Percentiles rank a stretch among this genome's conserved stretches.
phyloP scores from a whole-genome alignment of 768 basidiomycete genomes.

The Agrocybe praecox region DNA sequence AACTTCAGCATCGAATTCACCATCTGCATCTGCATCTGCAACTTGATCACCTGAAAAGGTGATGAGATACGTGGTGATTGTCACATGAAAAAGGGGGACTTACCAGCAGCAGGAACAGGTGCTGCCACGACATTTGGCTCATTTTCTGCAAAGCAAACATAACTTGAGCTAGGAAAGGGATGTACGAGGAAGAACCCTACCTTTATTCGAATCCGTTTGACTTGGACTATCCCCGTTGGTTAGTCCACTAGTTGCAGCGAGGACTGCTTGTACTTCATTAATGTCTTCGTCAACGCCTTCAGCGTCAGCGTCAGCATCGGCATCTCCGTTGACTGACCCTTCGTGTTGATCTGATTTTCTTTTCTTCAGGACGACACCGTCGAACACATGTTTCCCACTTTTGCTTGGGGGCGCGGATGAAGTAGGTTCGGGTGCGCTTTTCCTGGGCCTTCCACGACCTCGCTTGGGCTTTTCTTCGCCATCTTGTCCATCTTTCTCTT shows the following conservation, averaged over 20 bases:
- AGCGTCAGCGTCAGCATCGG: neutral
- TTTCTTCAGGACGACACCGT: slow-evolving; percentile 16
- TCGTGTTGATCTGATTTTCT: slow-evolving; percentile 2
- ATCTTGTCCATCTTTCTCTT: neutral
- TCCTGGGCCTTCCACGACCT: slow-evolving; percentile 18
- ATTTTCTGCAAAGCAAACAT: slow-evolving; percentile 11
- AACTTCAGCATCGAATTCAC: slow-evolving; percentile 15
- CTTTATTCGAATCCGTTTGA: slow-evolving; percentile 19
- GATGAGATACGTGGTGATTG: neutral
- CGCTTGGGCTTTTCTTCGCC: slow-evolving; percentile 4
- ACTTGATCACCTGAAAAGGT: slow-evolving; percentile 8
- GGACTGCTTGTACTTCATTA: slow-evolving; percentile 15
- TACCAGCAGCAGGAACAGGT: neutral
- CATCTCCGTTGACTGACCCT: neutral
- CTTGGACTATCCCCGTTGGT: slow-evolving; percentile 11
- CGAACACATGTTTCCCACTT: slow-evolving; percentile 15
- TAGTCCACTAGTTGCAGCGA: slow-evolving; percentile 13
- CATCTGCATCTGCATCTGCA: slow-evolving; percentile 18
- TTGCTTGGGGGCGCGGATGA: slow-evolving; percentile 14
- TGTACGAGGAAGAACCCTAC: neutral
- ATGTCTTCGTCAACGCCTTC: slow-evolving; percentile 2
- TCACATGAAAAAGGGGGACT: neutral
- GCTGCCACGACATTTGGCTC: slow-evolving; percentile 9
- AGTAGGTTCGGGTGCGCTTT: neutral
- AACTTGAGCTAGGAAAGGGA: neutral